phyloP scores from a whole-genome alignment of 1,139 yeast species.

The Eremothecium gossypii region DNA sequence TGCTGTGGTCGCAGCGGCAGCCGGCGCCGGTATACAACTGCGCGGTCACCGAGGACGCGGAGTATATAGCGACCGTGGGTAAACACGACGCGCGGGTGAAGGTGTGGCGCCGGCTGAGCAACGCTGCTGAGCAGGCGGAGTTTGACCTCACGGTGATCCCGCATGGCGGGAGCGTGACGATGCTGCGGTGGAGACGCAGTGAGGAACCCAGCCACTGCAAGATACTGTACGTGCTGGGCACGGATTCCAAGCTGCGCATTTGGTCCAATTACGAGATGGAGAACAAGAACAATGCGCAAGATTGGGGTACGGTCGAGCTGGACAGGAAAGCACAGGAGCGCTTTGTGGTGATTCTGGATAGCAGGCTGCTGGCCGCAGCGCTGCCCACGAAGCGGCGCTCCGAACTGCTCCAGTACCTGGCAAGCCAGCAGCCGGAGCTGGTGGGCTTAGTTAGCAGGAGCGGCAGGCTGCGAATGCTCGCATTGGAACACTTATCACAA shows the following conservation, averaged over 20 bases:
- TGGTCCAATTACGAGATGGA: slow-evolving; percentile 67
- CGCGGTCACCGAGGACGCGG: slow-evolving; percentile 54
- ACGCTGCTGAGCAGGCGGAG: slow-evolving; percentile 52
- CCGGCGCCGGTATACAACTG: slow-evolving; percentile 49
- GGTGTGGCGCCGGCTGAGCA: slow-evolving; percentile 70
- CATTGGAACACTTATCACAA: slow-evolving; percentile 43
- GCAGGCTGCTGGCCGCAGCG: slow-evolving; percentile 38
- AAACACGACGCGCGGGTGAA: slow-evolving; percentile 58
- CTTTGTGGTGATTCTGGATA: slow-evolving; percentile 49
- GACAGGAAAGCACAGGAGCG: slow-evolving; percentile 26
- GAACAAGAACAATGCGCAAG: slow-evolving; percentile 47
- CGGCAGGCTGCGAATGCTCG: slow-evolving; percentile 40
- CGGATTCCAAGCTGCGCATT: slow-evolving; percentile 48
- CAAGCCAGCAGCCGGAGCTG: slow-evolving; percentile 40
- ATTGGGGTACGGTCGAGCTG: slow-evolving; percentile 51
- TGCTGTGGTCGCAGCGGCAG: slow-evolving; percentile 49
- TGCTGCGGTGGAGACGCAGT: slow-evolving; percentile 44
- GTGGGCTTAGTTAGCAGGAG: slow-evolving; percentile 41
- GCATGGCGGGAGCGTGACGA: slow-evolving; percentile 52
- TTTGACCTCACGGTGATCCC: slow-evolving; percentile 65
- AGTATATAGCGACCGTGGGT: slow-evolving; percentile 56
- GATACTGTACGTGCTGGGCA: slow-evolving; percentile 48
- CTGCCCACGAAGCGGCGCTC: slow-evolving; percentile 18
- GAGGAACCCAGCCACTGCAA: slow-evolving; percentile 33
- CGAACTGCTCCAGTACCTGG: slow-evolving; percentile 13